A percentile compares a stretch with the other conserved stretches of the same genome.
Evolutionary conservation across 2,329 filamentous ascomycete species (phyloP).

Genomic region (Sporothrix humicola): DNA sequence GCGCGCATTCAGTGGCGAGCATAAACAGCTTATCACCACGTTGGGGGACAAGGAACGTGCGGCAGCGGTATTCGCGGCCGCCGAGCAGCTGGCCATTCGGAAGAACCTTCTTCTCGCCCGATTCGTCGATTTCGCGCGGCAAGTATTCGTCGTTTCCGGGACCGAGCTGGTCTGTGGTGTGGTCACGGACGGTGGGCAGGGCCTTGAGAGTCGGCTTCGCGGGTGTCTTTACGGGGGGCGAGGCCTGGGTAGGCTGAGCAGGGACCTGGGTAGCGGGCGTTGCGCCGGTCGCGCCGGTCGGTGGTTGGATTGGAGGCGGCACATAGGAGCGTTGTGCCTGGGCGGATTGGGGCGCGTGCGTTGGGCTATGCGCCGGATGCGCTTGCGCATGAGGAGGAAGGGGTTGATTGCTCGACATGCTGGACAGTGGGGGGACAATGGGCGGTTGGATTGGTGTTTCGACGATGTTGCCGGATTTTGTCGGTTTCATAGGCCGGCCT

Average conservation of each 20-base stretch:
- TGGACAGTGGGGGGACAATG: conserved; percentile 31
- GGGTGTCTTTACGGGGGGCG: conserved; percentile 74
- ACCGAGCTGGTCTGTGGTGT: conserved; percentile 94
- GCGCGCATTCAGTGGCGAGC: conserved; percentile 95
- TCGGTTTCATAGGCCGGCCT: conserved; percentile 65
- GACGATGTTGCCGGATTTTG: conserved; percentile 58
- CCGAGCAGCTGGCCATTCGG: conserved; percentile 80
- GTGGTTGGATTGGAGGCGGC: conserved; percentile 55
- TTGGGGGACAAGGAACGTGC: conserved; percentile 91
- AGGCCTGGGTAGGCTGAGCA: conserved; percentile 55
- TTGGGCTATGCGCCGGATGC: conserved; percentile 32
- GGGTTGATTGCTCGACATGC: conserved; percentile 35
- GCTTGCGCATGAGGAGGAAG: conserved; percentile 29
- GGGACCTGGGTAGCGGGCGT: conserved; percentile 53
- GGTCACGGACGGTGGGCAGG: conserved; percentile 91
- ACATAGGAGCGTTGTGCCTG: conserved; percentile 31
- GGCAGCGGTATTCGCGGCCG: conserved; percentile 85
- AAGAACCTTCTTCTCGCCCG: conserved; percentile 92
- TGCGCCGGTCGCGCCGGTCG: conserved; percentile 41
- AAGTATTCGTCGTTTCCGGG: conserved; percentile 92
- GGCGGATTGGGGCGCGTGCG: conserved; percentile 8
- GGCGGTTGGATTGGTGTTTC: conserved; percentile 57
- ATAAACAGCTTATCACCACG: conserved; percentile 95
- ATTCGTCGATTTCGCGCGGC: conserved; percentile 88
- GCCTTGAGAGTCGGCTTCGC: conserved; percentile 89